phyloP scores from a whole-genome alignment of 768 basidiomycete genomes.

The Thelephora ganbajun region DNA sequence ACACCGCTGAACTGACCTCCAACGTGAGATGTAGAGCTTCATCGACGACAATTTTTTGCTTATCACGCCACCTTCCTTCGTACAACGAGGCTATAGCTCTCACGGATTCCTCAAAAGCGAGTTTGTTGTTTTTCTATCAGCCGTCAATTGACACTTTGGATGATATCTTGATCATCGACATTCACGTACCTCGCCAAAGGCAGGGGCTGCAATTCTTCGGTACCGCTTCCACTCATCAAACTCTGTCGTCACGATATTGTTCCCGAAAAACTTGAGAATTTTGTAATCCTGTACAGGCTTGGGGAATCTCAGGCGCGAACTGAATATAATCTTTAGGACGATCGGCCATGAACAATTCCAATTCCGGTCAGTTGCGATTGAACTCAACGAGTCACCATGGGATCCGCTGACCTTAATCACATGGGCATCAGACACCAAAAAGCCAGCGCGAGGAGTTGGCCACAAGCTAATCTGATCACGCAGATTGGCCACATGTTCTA shows the following conservation, averaged over 20 bases:
- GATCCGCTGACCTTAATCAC: no score
- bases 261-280: constrained; percentile 36
- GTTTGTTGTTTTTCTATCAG: constrained; percentile 20
- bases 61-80: constrained; percentile 32
- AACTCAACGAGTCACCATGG: no score
- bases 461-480: no score
- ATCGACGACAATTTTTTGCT: constrained; percentile 18
- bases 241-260: constrained; percentile 51
- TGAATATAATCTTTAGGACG: constrained; percentile 33
- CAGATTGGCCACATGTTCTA: no score
- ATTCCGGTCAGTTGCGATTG: no score
- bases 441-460: no score
- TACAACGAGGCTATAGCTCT: constrained; percentile 18
- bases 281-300: constrained; percentile 38
- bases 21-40: not conserved
- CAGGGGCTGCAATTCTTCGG: constrained; percentile 47
- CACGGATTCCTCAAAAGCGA: constrained; percentile 25
- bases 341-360: no score
- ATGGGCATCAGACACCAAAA: no score
- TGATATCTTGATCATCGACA: not conserved
- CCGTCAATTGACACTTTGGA: not conserved
- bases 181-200: constrained; percentile 43
- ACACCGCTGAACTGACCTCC: constrained; percentile 10
- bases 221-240: constrained; percentile 54
- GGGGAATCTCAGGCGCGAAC: constrained; percentile 36